These are phyloP conservation scores for Pythium guiyangense DNA, from an alignment of 352 stramenopile species.

Conservation along the genomic window DNA sequence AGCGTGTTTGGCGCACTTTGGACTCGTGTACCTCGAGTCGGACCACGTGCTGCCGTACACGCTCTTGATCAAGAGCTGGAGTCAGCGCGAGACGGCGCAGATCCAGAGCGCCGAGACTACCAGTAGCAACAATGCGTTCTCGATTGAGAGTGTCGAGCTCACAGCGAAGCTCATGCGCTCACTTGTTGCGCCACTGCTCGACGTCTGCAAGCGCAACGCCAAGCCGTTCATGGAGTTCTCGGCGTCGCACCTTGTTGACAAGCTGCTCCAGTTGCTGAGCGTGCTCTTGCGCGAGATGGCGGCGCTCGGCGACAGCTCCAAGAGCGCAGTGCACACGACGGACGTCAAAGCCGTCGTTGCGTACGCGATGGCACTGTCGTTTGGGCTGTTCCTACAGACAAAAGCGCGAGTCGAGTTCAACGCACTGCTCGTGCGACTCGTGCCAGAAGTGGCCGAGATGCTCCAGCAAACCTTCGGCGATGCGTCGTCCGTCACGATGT, in stretches of 20 bases:
- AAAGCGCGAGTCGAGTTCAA: conserved; percentile 29
- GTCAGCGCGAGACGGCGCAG: conserved; percentile 17
- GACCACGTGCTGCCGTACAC: conserved; percentile 57
- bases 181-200: conserved; percentile 36
- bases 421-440: conserved; percentile 14
- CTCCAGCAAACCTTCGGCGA: conserved; percentile 16
- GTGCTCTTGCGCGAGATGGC: conserved; percentile 30
- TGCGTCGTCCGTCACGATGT: conserved; percentile 20
- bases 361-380: conserved; percentile 28
- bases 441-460: conserved; percentile 21
- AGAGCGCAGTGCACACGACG: conserved; percentile 4
- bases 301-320: conserved; percentile 10
- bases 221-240: conserved; percentile 36
- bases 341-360: conserved; percentile 34
- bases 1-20: conserved; percentile 38
- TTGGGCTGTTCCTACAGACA: conserved; percentile 26
- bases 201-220: conserved; percentile 45
- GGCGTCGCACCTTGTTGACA: conserved; percentile 36
- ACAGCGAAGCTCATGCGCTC: conserved; percentile 45
- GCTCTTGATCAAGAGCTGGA: conserved; percentile 63
- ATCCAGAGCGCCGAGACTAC: conserved; percentile 4
- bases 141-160: conserved; percentile 13
- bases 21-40: conserved; percentile 47
- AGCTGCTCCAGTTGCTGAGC: conserved; percentile 36
- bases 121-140: neutral